phyloP scores from a whole-genome alignment of 2,329 filamentous ascomycete species.

The Nakataea oryzae region DNA sequence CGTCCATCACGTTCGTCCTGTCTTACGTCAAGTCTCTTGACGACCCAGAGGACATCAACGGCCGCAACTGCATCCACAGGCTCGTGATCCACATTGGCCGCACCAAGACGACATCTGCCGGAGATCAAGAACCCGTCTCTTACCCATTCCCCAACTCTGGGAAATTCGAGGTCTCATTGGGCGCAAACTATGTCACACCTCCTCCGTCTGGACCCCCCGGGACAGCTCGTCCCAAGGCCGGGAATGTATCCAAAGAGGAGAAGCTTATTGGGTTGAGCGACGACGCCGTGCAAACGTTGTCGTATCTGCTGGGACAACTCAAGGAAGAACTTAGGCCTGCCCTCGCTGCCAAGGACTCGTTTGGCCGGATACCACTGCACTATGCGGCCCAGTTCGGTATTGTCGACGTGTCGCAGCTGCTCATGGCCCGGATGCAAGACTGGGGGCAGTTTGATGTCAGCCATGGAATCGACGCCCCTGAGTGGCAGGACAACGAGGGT shows the following conservation, averaged over 20 bases:
- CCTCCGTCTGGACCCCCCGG: conserved; percentile 40
- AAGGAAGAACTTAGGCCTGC: conserved; percentile 55
- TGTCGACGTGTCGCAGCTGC: conserved; percentile 75
- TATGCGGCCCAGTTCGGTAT: conserved; percentile 94
- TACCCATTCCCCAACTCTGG: conserved; percentile 36
- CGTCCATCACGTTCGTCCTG: conserved; percentile 63
- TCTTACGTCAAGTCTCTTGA: conserved; percentile 60
- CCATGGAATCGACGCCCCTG: conserved; percentile 73
- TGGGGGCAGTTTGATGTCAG: conserved; percentile 82
- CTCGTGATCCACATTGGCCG: conserved; percentile 87
- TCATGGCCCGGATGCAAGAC: conserved; percentile 80
- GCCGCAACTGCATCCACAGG: conserved; percentile 85
- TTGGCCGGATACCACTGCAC: conserved; percentile 78
- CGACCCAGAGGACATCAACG: conserved; percentile 86
- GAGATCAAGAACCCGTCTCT: conserved; percentile 40
- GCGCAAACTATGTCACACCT: conserved; percentile 68
- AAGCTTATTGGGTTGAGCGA: conserved; percentile 59
- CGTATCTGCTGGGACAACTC: conserved; percentile 56
- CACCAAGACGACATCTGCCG: conserved; percentile 39
- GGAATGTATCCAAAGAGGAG: conserved; percentile 56
- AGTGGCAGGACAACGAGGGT: conserved; percentile 90
- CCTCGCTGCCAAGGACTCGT: conserved; percentile 60
- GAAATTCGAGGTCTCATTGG: conserved; percentile 30
- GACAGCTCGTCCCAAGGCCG: conserved; percentile 39
- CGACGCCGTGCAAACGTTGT: conserved; percentile 60